Base-by-base conservation (phyloP, 208 protist species). In the Trypanosoma conorhini region DNA sequence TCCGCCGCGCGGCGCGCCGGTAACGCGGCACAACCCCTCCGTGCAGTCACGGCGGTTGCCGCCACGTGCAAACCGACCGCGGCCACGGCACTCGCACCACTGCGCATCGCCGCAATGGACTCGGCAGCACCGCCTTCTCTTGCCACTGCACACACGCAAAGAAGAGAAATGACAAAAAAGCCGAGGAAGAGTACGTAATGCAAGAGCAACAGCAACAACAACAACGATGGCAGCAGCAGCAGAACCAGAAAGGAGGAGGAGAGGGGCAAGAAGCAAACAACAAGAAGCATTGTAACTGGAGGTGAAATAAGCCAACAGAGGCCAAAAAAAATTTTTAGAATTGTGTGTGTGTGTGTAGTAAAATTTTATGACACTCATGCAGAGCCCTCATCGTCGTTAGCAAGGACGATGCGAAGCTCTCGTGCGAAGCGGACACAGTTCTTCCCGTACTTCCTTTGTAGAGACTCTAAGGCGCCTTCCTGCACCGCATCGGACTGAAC, bases 381-480 rank as follows among this genome's bases (percentile, higher is more conserved):
- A 15, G 46, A n/a, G 26, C 1, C 22, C 13, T 35, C 38, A 15
- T n/a, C 31, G 35, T 77, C 57, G 2, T 38, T 19, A 4, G 0
- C 13, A 30, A 77, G 57, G 42, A 71, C 78, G 33, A 77, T 67
- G 1, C 44, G 33, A 55, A 93, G 73, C 13, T 63, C 73, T 19
- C 26, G 60, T 0, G 79, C 67, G 31, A 77, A 62, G 52, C 73
- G 80, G 19, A 91, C 56, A 71, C 85, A 81, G 0, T 72, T 40
- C n/a, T 66, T 31, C 8, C 89, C 89, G 64, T 91, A 86, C 67
- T 86, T 77, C 62, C 77, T 70, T 62, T 83, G 80, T 57, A 94
- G 64, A 30, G 48, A 54, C 57, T 70, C 63, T 40, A 91, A 72
- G 9, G 51, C 72, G 30, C 46, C 69, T 9, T 54, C 54, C 4